Conservation (phyloP, 208 protist species). For the Jaenimonas drosophilae region DNA sequence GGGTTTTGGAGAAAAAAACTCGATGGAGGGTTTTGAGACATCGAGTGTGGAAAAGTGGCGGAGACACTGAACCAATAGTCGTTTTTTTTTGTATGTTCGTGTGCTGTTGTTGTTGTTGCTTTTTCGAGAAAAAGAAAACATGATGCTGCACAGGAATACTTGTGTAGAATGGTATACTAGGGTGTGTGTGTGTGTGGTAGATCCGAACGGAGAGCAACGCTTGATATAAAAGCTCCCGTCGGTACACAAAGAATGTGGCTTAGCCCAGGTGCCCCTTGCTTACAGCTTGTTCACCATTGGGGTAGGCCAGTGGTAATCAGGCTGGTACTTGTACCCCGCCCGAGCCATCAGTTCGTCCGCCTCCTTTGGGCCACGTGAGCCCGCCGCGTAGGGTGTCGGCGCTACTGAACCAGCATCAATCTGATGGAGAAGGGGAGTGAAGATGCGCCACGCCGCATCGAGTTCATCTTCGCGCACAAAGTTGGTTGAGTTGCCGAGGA, state of each 20-base stretch:
- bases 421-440: constrained; percentile 82
- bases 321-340: constrained; percentile 45
- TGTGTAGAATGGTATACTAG: too few relatives aligned
- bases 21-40: too few relatives aligned
- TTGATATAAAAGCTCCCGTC: too few relatives aligned
- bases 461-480: constrained; percentile 91
- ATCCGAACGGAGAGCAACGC: too few relatives aligned
- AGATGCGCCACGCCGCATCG: constrained; percentile 87
- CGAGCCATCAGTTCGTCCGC: constrained; percentile 52
- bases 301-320: constrained; percentile 35
- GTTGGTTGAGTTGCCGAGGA: constrained; percentile 80
- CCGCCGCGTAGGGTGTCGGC: constrained; percentile 69
- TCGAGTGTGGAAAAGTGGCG: constrained; percentile 1
- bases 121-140: not conserved
- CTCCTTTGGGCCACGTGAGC: constrained; percentile 68
- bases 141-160: constrained; percentile 1
- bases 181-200: too few relatives aligned
- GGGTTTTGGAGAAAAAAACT: not conserved
- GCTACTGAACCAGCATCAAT: constrained; percentile 65
- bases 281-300: constrained; percentile 47
- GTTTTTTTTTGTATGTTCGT: constrained; percentile 5
- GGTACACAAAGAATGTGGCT: too few relatives aligned
- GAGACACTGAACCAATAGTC: not conserved
- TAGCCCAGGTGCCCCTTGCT: too few relatives aligned
- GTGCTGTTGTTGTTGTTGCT: too few relatives aligned